These are phyloP conservation scores for Thuja plicata DNA, from an alignment of 83 land plant genomes.

Conservation along the genomic window DNA sequence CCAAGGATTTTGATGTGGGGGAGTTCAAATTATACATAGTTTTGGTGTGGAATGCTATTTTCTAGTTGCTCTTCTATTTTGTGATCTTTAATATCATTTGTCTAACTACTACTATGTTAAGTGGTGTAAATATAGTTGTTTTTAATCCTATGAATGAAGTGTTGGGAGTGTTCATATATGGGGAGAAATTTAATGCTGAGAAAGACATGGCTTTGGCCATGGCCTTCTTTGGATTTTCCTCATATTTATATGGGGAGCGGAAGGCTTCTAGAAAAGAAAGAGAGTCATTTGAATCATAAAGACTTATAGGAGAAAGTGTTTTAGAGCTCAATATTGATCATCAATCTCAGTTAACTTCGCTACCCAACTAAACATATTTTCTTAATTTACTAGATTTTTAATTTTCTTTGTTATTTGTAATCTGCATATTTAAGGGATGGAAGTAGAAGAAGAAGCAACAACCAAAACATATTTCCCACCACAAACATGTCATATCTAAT, in stretches of 20 bases:
- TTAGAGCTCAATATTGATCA: too few relatives aligned
- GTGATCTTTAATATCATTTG: constrained; percentile 44
- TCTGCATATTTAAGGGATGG: too few relatives aligned
- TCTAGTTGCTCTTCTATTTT: constrained; percentile 44
- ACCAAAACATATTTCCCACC: too few relatives aligned
- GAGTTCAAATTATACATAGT: constrained; percentile 26
- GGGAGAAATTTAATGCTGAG: constrained; percentile 47
- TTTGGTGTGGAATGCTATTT: constrained; percentile 25
- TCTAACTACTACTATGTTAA: constrained; percentile 38
- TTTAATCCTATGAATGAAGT: constrained; percentile 46
- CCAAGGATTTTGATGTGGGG: constrained; percentile 36
- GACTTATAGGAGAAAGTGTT: not conserved
- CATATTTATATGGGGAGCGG: constrained; percentile 57
- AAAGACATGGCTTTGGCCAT: constrained; percentile 51
- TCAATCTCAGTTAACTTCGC: too few relatives aligned
- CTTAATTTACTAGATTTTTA: too few relatives aligned
- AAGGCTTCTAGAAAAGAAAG: not conserved
- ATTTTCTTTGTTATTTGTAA: too few relatives aligned
- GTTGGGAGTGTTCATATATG: constrained; percentile 44
- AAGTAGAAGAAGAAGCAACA: too few relatives aligned
- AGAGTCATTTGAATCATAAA: not conserved
- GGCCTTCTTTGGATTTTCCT: constrained; percentile 57
- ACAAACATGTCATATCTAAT: too few relatives aligned
- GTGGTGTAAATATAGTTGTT: constrained; percentile 35
- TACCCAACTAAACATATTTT: too few relatives aligned